Conservation (phyloP, 495 filamentous ascomycete genomes). For the Aspergillus olivimuriae region DNA sequence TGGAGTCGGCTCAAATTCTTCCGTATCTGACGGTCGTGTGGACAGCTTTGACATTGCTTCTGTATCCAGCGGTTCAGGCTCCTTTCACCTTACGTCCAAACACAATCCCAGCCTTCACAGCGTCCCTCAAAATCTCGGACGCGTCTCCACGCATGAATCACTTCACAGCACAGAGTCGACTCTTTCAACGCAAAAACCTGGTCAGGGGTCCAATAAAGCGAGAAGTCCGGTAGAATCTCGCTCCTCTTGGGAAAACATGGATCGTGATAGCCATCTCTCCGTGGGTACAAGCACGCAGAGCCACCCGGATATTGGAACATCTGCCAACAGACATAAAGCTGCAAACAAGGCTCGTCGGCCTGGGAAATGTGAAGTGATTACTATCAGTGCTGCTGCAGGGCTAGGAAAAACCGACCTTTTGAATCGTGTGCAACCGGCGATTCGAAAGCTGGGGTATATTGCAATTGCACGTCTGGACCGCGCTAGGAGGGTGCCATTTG, state of each 20-base stretch:
- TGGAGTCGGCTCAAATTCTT: conserved; percentile 50
- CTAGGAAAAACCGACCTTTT: conserved; percentile 80
- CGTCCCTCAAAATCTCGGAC: conserved; percentile 24
- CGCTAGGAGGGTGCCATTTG: conserved; percentile 74
- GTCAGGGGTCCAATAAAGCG: conserved; percentile 16
- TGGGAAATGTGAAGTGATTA: conserved; percentile 70
- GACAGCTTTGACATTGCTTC: conserved; percentile 47
- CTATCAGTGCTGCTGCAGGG: conserved; percentile 68
- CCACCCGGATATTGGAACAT: conserved; percentile 26
- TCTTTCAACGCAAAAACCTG: conserved; percentile 24
- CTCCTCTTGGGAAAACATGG: conserved; percentile 29
- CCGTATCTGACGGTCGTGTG: conserved; percentile 47
- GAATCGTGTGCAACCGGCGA: conserved; percentile 67
- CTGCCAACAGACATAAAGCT: conserved; percentile 33
- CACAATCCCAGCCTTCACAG: conserved; percentile 19
- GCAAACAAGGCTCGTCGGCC: conserved; percentile 55
- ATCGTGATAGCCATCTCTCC: conserved; percentile 30
- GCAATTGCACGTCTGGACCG: conserved; percentile 80
- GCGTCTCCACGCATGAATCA: conserved; percentile 32
- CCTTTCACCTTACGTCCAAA: conserved; percentile 40
- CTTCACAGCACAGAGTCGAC: conserved; percentile 30
- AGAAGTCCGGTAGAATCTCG: conserved; percentile 36
- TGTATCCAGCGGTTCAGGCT: conserved; percentile 47
- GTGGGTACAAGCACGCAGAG: conserved; percentile 20
- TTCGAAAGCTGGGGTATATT: conserved; percentile 71